These are phyloP conservation scores for Phallus indusiatus DNA, from an alignment of 768 basidiomycete species.

Conservation along the genomic window DNA sequence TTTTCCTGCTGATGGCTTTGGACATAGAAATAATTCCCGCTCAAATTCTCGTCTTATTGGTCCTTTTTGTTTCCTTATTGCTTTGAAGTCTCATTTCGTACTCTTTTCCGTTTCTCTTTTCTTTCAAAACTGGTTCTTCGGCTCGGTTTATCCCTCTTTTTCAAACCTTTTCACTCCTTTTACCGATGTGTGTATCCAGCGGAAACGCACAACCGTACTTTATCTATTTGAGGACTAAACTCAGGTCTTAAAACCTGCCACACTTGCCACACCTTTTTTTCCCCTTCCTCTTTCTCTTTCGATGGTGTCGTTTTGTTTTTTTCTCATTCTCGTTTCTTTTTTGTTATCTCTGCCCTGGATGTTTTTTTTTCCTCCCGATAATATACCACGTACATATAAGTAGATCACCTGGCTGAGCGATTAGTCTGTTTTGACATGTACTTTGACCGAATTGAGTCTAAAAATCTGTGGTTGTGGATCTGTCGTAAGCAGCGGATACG, in stretches of 20 bases:
- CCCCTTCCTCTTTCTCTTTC: no score
- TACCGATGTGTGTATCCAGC: background rate
- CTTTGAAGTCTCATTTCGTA: slow-evolving; percentile 3
- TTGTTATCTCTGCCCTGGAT: background rate
- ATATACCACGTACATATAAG: background rate
- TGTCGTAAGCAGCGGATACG: no score
- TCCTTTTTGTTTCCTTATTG: slow-evolving; percentile 2
- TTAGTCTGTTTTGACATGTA: no score
- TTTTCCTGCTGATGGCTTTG: background rate
- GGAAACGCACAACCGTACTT: background rate
- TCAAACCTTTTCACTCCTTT: background rate
- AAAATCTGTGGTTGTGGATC: no score
- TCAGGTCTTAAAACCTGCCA: background rate
- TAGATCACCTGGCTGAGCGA: background rate
- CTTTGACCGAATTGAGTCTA: background rate
- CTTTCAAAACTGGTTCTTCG: slow-evolving; percentile 7
- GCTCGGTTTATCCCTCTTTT: background rate
- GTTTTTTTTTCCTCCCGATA: background rate
- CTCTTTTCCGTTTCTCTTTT: slow-evolving; percentile 4
- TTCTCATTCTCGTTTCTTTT: no score
- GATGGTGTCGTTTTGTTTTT: no score
- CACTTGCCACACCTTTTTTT: background rate
- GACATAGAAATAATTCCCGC: background rate
- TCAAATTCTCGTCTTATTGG: slow-evolving; percentile 3
- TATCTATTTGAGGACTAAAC: background rate